Evolutionary conservation across 2,329 filamentous ascomycete genomes (phyloP), one percentile per base, ranked within the genome.

Genomic region (Venturia oleaginea): DNA sequence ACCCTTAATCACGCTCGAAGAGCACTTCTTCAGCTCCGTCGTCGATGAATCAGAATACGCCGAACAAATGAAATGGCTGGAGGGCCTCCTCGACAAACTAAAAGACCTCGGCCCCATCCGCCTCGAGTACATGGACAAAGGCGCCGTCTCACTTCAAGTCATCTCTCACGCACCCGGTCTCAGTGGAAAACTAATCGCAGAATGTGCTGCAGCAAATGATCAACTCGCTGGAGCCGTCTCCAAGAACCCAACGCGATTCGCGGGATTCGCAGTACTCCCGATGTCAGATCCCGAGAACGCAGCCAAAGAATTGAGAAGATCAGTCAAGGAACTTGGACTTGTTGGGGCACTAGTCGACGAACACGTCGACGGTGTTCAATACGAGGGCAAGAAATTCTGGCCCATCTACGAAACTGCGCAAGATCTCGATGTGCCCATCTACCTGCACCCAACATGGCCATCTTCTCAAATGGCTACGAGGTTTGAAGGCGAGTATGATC

Each of bases 271-370:
- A 2, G 68, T 76, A 42, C 70, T 81, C 0, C 77, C 78, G 0
- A 76, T 79, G 71, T 62, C 64, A 1, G 68, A 77, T 4, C 76
- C 77, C 3, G 55, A 68, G 62, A 68, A 71, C 59, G 72, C 77
- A 1, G 77, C 75, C 0, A 66, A 65, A 5, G 77, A 79, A 69
- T 68, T 79, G 65, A 68, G 69, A 55, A 72, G 77, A 11, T 79
- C 77, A 66, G 73, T 83, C 1, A 71, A 68, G 4, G 70, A 79
- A 59, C 71, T 78, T n/a, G 73, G 74, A 2, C 81, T 83, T 64
- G 74, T 80, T 3, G 81, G 81, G 0, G 79, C 80, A 1, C 70
- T 83, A 51, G 69, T 83, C 11, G 78, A 80, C 65, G 75, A 78
- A 51, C 76, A 78, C 65, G 63, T 69, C n/a, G 64, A 71, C 22